A percentile compares a stretch with the other conserved stretches of the same genome.
Conservation (phyloP, 257 asterid species). For the Solanum bulbocastanum region DNA sequence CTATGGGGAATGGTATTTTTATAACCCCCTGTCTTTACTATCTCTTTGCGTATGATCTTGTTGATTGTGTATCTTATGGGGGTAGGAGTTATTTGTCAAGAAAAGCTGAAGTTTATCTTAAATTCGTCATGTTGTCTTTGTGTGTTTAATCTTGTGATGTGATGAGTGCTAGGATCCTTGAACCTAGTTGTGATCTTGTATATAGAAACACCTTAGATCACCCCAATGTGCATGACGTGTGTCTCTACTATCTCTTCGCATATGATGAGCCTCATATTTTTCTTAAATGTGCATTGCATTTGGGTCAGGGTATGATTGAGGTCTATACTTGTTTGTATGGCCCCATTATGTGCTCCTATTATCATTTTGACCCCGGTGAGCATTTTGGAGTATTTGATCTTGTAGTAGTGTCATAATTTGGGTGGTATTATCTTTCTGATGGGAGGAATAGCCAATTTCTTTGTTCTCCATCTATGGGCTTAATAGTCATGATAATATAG, state of each 20-base stretch:
- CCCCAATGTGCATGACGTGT: neutral
- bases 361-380: too few relatives aligned
- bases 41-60: neutral
- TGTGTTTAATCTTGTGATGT: neutral
- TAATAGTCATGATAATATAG: neutral
- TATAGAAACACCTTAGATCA: neutral
- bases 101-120: neutral
- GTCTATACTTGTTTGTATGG: too few relatives aligned
- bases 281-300: too few relatives aligned
- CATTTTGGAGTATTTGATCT: too few relatives aligned
- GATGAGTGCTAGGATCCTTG: neutral
- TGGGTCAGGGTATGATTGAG: too few relatives aligned
- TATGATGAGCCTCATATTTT: neutral
- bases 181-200: too few relatives aligned
- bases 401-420: too few relatives aligned
- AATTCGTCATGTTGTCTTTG: neutral
- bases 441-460: too few relatives aligned
- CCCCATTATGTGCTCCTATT: too few relatives aligned
- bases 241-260: neutral
- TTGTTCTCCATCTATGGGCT: neutral
- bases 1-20: neutral
- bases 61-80: neutral
- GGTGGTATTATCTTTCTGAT: too few relatives aligned
- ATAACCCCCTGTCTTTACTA: neutral
- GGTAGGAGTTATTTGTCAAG: neutral